Evolutionary conservation across 2,329 filamentous ascomycete genomes (phyloP), one percentile per base, ranked within the genome.

Genomic region (Trichophyton schoenleinii): DNA sequence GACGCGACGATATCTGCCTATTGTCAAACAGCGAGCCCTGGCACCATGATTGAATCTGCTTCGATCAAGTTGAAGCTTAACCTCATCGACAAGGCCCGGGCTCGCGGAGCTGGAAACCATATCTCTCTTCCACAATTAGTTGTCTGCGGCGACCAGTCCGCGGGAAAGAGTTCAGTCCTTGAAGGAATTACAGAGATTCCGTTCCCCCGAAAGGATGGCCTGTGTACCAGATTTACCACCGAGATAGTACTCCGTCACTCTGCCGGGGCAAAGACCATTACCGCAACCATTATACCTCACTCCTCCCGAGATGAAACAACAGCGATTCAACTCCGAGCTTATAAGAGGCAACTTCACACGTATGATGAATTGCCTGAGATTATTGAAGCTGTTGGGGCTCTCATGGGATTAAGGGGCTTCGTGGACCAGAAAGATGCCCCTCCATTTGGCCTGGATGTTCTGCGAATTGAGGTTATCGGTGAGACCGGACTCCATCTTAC

Each of bases 401-500:
- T 8, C 9, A 59, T 64, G 61, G 61, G 61, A 13, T 34, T 64
- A 22, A 28, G 18, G 6, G 60, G 61, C 18, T 64, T 49, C 58
- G 18, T 25, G 8, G 57, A 41, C 9, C 13, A 44, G 15, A n/a
- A 44, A n/a, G 15, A 18, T 9, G 4, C 41, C 6, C 41, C 41
- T 44, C n/a, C n/a, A 20, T 44, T 44, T 9, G 4, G 11, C 1
- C 7, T 44, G 41, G 73, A 78, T 64, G 68, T 80, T 0, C 67
- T 80, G 1, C 69, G 70, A 3, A 65, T 80, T 3, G 73, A 79
- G 61, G 75, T 79, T 3, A 64, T 64, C 31, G 77, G 78, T 0
- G 77, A 76, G 0, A 57, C 70, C 1, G 67, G 75, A 49, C 65
- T 73, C 31, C 71, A 72, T 59, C 70, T 78, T 3, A 78, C 72